Conservation (phyloP, 2,329 filamentous ascomycete species). For the Talaromyces amestolkiae region DNA sequence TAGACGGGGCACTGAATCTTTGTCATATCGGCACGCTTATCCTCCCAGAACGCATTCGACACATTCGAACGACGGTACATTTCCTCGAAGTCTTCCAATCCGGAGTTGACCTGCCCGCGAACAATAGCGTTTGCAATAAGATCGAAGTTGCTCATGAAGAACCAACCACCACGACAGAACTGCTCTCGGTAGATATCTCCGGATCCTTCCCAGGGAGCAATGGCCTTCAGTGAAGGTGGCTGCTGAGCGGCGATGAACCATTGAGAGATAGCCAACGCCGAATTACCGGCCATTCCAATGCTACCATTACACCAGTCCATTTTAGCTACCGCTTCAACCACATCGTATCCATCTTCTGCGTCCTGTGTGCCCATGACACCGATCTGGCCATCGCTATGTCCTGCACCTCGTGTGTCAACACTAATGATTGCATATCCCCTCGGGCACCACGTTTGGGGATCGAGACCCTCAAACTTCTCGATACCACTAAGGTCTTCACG, state of each 20-base stretch:
- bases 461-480: conserved; percentile 47
- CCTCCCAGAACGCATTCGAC: conserved; percentile 41
- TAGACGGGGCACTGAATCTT: conserved; percentile 39
- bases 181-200: conserved; percentile 50
- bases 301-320: conserved; percentile 47
- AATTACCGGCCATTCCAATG: conserved; percentile 48
- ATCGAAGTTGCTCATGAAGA: conserved; percentile 43
- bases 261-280: conserved; percentile 43
- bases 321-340: conserved; percentile 43
- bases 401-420: conserved; percentile 35
- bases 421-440: conserved; percentile 37
- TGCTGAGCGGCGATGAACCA: conserved; percentile 44
- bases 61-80: conserved; percentile 39
- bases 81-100: conserved; percentile 43
- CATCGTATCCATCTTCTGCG: conserved; percentile 48
- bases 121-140: conserved; percentile 42
- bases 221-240: conserved; percentile 44
- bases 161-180: conserved; percentile 44
- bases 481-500: conserved; percentile 25
- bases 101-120: conserved; percentile 27
- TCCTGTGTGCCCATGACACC: conserved; percentile 44
- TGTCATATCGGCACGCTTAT: conserved; percentile 38
- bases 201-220: conserved; percentile 50
- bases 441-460: conserved; percentile 37
- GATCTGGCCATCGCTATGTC: conserved; percentile 38